Base-by-base conservation (phyloP, 208 protist genomes). In the Zelonia costaricensis region DNA sequence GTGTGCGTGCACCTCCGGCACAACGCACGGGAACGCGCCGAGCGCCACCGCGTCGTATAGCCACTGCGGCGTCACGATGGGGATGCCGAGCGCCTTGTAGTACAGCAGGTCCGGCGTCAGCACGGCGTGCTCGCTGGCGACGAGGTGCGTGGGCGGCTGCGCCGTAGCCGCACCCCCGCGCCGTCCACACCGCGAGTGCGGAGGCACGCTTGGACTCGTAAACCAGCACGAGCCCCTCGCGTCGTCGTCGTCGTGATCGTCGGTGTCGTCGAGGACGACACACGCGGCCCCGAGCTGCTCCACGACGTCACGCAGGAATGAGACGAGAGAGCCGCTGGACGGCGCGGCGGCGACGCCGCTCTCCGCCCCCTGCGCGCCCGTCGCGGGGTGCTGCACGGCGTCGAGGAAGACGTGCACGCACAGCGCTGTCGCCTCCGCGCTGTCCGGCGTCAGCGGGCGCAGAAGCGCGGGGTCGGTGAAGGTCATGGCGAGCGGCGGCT, bases 21-120 rank as follows among this genome's bases (percentile, higher is more conserved):
- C 43, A 40, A 88, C 69, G 0, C 45, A 51, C 1, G 82, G 74
- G 49, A 92, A 82, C 10, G 42, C 63, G n/a, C 80, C 82, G 9
- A 86, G 39, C 4, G 54, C 35, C 46, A 92, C 74, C 16, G 86
- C 80, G 56, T 92, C 86, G 48, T 84, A 61, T 4, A 93, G 45
- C 86, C 86, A 93, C 69, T 86, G 82, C 28, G 80, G 75, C 18
- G 72, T 79, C 10, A 93, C 54, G 30, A 90, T 77, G 4, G 66
- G 70, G 51, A 89, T 81, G 9, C 86, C 86, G 0, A 84, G 66
- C 33, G 82, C 82, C 36, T 80, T 84, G 35, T 69, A 76, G 40
- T 80, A 67, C 12, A 93, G 52, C 15, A 91, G 33, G 3, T 66
- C 56, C 8, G 77, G 73, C 10, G 83, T 86, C 16, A 93, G 59